Conservation (phyloP, 2,329 filamentous ascomycete genomes). For the Aureobasidium sp. region DNA sequence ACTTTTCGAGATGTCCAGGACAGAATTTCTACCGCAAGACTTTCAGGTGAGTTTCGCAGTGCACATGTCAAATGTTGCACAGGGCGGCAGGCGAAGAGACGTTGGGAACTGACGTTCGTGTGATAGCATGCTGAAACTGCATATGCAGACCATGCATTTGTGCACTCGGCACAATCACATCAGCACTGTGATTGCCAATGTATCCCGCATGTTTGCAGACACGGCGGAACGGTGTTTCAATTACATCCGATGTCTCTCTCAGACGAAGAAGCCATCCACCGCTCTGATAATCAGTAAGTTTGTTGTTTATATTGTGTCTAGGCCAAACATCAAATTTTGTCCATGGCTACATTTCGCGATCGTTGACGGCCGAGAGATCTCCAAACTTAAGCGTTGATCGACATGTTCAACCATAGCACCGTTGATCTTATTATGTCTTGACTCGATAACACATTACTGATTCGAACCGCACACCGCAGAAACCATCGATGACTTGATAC, state of each 20-base stretch:
- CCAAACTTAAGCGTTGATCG: conserved; percentile 1
- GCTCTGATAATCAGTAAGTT: conserved; percentile 52
- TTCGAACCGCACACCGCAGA: conserved; percentile 32
- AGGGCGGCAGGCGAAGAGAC: conserved; percentile 30
- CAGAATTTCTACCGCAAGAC: conserved; percentile 73
- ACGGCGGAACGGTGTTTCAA: conserved; percentile 65
- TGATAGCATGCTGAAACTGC: conserved; percentile 62
- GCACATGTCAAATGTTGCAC: conserved; percentile 51
- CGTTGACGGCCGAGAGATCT: not conserved
- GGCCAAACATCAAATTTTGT: not conserved
- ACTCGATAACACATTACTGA: conserved; percentile 6
- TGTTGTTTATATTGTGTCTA: not conserved
- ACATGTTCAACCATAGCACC: not conserved
- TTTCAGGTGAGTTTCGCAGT: conserved; percentile 40
- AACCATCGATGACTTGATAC: conserved; percentile 57
- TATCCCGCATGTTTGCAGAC: conserved; percentile 67
- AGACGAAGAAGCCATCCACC: conserved; percentile 46
- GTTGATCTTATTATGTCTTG: conserved; percentile 2
- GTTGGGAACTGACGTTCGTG: conserved; percentile 13
- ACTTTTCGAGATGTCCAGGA: conserved; percentile 63
- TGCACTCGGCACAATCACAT: conserved; percentile 70
- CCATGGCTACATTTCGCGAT: not conserved
- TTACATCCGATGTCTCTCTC: conserved; percentile 52
- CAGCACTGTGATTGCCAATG: conserved; percentile 60
- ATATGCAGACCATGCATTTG: conserved; percentile 76